Evolutionary conservation across 2,329 filamentous ascomycete species (phyloP).

Genomic region (Talaromyces sp.): DNA sequence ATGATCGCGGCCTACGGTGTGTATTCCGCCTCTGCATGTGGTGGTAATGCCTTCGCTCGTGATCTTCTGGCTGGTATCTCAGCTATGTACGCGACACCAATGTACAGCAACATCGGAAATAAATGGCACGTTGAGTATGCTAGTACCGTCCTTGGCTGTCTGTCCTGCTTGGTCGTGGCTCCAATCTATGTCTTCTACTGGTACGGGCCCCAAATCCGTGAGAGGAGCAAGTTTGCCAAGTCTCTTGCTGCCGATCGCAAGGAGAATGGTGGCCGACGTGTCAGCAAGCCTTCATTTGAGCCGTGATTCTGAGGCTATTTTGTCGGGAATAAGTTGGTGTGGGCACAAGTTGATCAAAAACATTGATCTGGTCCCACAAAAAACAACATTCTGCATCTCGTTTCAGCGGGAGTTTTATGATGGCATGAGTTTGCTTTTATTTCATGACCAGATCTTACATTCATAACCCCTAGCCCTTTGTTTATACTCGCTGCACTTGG

Average conservation of each 20-base stretch:
- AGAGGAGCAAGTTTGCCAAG: constrained; percentile 63
- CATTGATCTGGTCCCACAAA: no score
- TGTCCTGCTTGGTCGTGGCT: constrained; percentile 60
- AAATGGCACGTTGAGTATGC: constrained; percentile 59
- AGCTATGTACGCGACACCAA: constrained; percentile 67
- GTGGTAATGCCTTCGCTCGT: constrained; percentile 72
- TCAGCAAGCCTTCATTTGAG: constrained; percentile 24
- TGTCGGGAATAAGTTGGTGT: neutral
- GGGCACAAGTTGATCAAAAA: no score
- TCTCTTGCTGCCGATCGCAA: constrained; percentile 46
- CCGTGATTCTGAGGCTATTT: neutral
- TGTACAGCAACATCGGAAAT: constrained; percentile 59
- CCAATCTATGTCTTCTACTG: constrained; percentile 67
- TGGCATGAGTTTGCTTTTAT: neutral
- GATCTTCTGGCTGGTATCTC: constrained; percentile 73
- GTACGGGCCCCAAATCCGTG: constrained; percentile 60
- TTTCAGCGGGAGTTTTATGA: neutral
- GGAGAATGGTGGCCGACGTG: constrained; percentile 27
- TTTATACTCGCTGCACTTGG: neutral
- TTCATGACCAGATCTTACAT: neutral
- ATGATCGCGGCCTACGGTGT: constrained; percentile 74
- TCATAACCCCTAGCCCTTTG: neutral
- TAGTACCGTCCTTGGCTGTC: constrained; percentile 61
- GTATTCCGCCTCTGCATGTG: constrained; percentile 72
- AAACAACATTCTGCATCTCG: no score